Percentiles rank a stretch among this genome's conserved stretches.
These are phyloP conservation scores for Trichoderma afroharzianum DNA, from an alignment of 2,329 filamentous ascomycete species.

Conservation along the genomic window DNA sequence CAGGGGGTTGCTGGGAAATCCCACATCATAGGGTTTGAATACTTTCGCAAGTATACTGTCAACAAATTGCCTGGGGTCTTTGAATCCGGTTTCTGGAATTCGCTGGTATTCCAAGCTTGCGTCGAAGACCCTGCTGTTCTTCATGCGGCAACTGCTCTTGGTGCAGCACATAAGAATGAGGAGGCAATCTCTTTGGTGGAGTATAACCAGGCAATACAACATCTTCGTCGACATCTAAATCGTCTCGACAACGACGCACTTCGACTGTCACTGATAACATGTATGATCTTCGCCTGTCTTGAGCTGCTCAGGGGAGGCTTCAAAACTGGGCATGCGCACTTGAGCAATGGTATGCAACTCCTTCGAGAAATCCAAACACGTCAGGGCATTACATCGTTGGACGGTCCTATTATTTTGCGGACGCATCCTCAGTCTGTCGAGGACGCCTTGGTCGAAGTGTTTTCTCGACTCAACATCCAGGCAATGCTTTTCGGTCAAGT, in stretches of 20 bases:
- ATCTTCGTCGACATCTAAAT: constrained; percentile 30
- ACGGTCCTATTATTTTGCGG: constrained; percentile 11
- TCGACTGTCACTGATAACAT: constrained; percentile 38
- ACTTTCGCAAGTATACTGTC: constrained; percentile 20
- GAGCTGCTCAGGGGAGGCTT: constrained; percentile 37
- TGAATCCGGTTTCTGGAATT: constrained; percentile 36
- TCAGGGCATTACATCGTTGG: not conserved
- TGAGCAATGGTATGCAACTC: constrained; percentile 30
- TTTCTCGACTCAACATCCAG: constrained; percentile 28
- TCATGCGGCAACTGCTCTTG: constrained; percentile 40
- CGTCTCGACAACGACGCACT: constrained; percentile 27
- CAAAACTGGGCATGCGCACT: constrained; percentile 27
- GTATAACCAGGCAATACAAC: constrained; percentile 38
- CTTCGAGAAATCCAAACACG: constrained; percentile 22
- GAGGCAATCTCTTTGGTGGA: constrained; percentile 30
- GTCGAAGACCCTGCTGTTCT: constrained; percentile 37
- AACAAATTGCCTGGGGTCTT: constrained; percentile 35
- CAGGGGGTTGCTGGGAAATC: not conserved
- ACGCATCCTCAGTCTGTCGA: constrained; percentile 12
- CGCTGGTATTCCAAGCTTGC: constrained; percentile 37
- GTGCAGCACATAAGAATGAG: constrained; percentile 31
- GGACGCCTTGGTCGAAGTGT: constrained; percentile 25
- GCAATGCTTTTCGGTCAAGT: constrained; percentile 27
- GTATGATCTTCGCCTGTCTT: constrained; percentile 38
- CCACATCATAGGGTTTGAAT: constrained; percentile 21